These are phyloP conservation scores for Kingdonia uniflora DNA, from an alignment of 164 flowering plant genomes.

Conservation along the genomic window DNA sequence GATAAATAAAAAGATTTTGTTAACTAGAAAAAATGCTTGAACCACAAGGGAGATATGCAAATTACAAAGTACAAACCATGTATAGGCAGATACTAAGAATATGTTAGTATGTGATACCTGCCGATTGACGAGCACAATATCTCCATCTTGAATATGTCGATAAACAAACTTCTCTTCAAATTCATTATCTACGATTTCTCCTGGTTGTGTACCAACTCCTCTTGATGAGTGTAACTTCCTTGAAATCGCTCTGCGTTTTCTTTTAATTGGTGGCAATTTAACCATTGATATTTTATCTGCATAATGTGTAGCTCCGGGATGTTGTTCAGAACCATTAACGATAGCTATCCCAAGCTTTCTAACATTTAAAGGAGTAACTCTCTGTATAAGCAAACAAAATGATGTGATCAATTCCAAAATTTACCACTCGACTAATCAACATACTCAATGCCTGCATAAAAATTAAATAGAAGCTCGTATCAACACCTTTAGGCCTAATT, in stretches of 20 bases:
- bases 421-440: no score
- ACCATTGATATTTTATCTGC: conserved; percentile 33
- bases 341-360: conserved; percentile 61
- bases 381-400: conserved; percentile 30
- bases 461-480: no score
- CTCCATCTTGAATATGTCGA: conserved; percentile 92
- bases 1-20: no score
- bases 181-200: conserved; percentile 35
- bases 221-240: conserved; percentile 74
- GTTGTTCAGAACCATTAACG: conserved; percentile 69
- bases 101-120: conserved; percentile 40
- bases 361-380: conserved; percentile 88
- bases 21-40: no score
- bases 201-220: conserved; percentile 48
- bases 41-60: no score
- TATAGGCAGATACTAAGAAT: no score
- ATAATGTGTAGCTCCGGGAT: conserved; percentile 89
- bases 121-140: conserved; percentile 87
- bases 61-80: no score
- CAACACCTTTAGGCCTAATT: no score
- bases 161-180: conserved; percentile 73
- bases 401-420: no score
- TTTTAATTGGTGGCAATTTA: conserved; percentile 26
- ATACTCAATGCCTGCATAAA: no score
- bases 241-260: conserved; percentile 42